phyloP scores from a whole-genome alignment of 2,329 filamentous ascomycete species.

The Juglanconis sp. region DNA sequence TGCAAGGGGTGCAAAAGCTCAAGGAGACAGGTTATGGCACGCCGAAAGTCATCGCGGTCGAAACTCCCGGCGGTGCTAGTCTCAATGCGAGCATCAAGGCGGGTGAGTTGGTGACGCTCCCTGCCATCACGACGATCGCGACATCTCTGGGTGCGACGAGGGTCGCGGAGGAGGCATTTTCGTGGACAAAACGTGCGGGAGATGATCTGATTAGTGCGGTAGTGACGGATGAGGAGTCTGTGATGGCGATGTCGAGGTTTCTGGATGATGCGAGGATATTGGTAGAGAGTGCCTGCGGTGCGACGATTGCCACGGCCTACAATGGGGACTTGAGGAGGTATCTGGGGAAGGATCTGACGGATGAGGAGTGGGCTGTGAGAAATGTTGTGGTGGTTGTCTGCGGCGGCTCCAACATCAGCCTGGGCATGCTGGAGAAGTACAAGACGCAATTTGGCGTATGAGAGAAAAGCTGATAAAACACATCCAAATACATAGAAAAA shows the following conservation, averaged over 20 bases:
- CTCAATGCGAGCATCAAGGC: slow-evolving; percentile 55
- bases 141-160: slow-evolving; percentile 65
- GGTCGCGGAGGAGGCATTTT: slow-evolving; percentile 58
- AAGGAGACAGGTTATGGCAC: slow-evolving; percentile 18
- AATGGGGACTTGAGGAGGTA: slow-evolving; percentile 59
- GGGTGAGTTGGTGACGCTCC: slow-evolving; percentile 56
- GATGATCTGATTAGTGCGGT: slow-evolving; percentile 53
- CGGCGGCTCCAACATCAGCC: slow-evolving; percentile 67
- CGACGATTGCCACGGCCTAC: slow-evolving; percentile 69
- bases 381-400: slow-evolving; percentile 84
- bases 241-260: slow-evolving; percentile 70
- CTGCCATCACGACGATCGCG: slow-evolving; percentile 67
- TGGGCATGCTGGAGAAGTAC: slow-evolving; percentile 60
- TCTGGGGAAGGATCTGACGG: slow-evolving; percentile 49
- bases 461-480: background rate
- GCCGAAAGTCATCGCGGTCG: slow-evolving; percentile 62
- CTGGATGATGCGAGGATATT: slow-evolving; percentile 78
- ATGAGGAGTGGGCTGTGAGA: slow-evolving; percentile 59
- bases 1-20: slow-evolving; percentile 54
- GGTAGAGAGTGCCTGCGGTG: slow-evolving; percentile 83
- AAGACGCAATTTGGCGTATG: slow-evolving; percentile 41
- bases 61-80: slow-evolving; percentile 69
- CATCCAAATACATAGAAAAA: background rate
- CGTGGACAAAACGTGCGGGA: slow-evolving; percentile 51
- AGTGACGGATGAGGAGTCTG: slow-evolving; percentile 73